Evolutionary conservation across 768 basidiomycete genomes (phyloP), one percentile per base, ranked within the genome.

Genomic region (Xanthoconium stramineum): DNA sequence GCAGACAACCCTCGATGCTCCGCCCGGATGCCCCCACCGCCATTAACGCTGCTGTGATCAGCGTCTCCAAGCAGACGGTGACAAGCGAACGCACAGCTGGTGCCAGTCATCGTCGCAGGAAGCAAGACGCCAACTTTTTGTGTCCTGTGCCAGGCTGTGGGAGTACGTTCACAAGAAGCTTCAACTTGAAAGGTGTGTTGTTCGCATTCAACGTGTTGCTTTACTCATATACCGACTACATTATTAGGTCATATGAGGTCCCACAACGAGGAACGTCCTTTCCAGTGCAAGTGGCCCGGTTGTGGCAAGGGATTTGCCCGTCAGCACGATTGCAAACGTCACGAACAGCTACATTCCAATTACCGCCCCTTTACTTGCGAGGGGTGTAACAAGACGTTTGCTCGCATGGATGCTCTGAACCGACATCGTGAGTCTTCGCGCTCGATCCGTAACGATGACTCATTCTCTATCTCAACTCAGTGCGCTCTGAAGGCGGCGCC

Each of bases 321-420:
- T 53, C 92, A 95, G 70, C 95, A 98, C 66, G 95, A 98, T 69
- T 97, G 95, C 74, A 97, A 96, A 69, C 83, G 94, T 3, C 95
- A 98, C 64, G 95, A 97, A 71, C 89, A 94, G 61, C 78, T 98
- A 42, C 95, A 98, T 70, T 86, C 91, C 56, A 96, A 96, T 64
- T 88, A 92, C 65, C 77, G 94, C 19, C 94, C 94, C 59, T 96
- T 94, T 69, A 88, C 83, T 14, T 98, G 96, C 66, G 91, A 94
- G 13, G 94, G 93, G 42, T 98, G 94, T 69, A 81, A 83, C 62
- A 91, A 94, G 78, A 91, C 86, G 63, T 98, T 98, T 77, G 94
- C 94, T 33, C 73, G 95, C 57, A 89, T 97, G 83, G 95, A 98
- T 71, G 95, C 95, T 43, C 79, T 98, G 50, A 96, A 96, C 67